Base-by-base conservation (phyloP, 192 early-diverging fungal genomes). In the Obelidium mucronatum region DNA sequence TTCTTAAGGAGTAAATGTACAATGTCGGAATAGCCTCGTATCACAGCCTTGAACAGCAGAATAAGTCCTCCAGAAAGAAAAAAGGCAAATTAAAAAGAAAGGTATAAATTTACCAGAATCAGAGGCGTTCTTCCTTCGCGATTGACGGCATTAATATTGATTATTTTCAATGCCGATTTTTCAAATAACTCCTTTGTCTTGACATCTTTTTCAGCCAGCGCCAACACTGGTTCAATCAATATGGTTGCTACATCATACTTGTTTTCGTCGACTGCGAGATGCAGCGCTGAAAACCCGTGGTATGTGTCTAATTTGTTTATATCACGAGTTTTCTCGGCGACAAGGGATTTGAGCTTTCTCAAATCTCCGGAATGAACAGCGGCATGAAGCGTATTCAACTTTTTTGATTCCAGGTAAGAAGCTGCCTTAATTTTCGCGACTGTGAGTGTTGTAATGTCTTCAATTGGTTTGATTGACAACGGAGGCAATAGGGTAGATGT, bases 221-320 rank as follows among this genome's bases (percentile, higher is more conserved):
- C 73, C 40, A 30, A 63, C 8, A 30, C 31, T 1, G 78, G 73
- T 39, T 80, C 75, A 42, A 83, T 61, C 48, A 83, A 60, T 6
- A 79, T 28, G 3, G 71, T 59, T 6, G 56, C 61, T 3, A 80
- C 44, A 28, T 83, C 72, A 44, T 61, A 33, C 54, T 64, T 73
- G 71, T 78, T 77, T 51, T 65, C 63, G 33, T 75, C 65, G n/a
- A 68, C 80, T 19, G 83, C 83, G 13, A 85, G 36, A 55, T 85
- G 83, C 35, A 85, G 56, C 1, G 83, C 83, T 8, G 80, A 79
- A 42, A 81, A 77, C 15, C 80, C 63, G 42, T 85, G 83, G 42
- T 73, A 75, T 1, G 80, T 71, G 62, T 85, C 83, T 19, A 78
- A 19, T 52, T 85, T 85, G 71, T 85, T 80, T 6, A 82, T 31